Percentiles rank a stretch among this genome's conserved stretches.
These are phyloP conservation scores for Vachellia collinsii DNA, from an alignment of 306 rosid species.

Conservation along the genomic window DNA sequence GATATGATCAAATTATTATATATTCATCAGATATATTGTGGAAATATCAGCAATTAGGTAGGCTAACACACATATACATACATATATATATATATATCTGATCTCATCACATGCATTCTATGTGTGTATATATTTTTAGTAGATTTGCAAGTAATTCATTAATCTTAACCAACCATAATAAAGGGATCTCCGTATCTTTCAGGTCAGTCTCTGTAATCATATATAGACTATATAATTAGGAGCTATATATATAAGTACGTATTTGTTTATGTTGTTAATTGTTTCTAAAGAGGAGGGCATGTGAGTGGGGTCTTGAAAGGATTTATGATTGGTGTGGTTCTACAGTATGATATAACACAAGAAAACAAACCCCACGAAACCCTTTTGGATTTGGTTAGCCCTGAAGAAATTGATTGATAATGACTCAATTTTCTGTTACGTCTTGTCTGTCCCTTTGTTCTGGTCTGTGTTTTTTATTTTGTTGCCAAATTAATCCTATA, in stretches of 20 bases:
- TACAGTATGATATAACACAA: neutral
- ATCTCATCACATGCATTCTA: conserved; percentile 54
- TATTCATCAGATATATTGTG: neutral
- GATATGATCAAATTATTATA: neutral
- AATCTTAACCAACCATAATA: conserved; percentile 26
- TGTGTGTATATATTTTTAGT: neutral
- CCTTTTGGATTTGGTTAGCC: conserved; percentile 39
- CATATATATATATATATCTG: conserved; percentile 44
- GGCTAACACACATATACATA: neutral
- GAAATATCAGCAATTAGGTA: conserved; percentile 47
- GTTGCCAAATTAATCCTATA: neutral
- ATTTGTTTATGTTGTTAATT: neutral
- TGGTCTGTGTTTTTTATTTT: neutral
- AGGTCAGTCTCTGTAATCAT: conserved; percentile 40
- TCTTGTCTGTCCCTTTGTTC: conserved; percentile 34
- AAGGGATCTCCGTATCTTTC: conserved; percentile 49
- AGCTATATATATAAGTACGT: neutral
- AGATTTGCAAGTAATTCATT: conserved; percentile 15
- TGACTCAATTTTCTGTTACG: conserved; percentile 1
- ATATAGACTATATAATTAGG: neutral
- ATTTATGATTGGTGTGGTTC: conserved; percentile 30
- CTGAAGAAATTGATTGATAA: conserved; percentile 23
- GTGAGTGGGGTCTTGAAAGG: conserved; percentile 59
- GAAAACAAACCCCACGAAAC: conserved; percentile 6
- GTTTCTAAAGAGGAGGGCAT: conserved; percentile 34